Conservation (phyloP, 129 eudicot species). For the Ambrosia trifida region DNA sequence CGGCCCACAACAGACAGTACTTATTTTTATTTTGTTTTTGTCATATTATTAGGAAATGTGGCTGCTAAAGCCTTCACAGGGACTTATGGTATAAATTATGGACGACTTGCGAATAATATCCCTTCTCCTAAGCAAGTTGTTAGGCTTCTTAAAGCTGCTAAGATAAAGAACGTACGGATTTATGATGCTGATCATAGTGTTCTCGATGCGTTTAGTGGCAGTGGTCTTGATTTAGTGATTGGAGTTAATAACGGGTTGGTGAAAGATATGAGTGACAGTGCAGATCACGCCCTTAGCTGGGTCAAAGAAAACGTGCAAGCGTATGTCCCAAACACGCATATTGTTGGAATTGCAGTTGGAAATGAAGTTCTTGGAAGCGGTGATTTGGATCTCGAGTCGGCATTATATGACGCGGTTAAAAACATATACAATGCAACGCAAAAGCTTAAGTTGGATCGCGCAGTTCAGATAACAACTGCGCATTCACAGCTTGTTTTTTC, state of each 20-base stretch:
- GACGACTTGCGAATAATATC: constrained; percentile 84
- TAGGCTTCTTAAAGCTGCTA: constrained; percentile 65
- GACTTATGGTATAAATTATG: constrained; percentile 92
- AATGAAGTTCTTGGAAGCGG: constrained; percentile 72
- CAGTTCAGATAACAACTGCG: constrained; percentile 75
- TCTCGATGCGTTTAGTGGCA: constrained; percentile 77
- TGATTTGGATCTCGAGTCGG: constrained; percentile 52
- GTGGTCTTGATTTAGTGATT: constrained; percentile 85
- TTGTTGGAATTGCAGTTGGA: constrained; percentile 85
- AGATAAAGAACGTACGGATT: constrained; percentile 81
- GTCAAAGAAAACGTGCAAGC: constrained; percentile 73
- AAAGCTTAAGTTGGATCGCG: constrained; percentile 42
- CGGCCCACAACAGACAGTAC: too few species aligned
- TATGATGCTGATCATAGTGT: constrained; percentile 75
- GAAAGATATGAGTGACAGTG: constrained; percentile 60
- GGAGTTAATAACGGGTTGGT: constrained; percentile 73
- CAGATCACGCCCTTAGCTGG: constrained; percentile 83
- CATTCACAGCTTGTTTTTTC: constrained; percentile 78
- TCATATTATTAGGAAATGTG: constrained; percentile 34
- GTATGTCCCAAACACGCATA: constrained; percentile 60
- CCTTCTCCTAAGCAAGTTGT: constrained; percentile 91
- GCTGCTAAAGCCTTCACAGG: constrained; percentile 70
- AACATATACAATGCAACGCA: constrained; percentile 83
- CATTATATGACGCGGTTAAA: constrained; percentile 63
- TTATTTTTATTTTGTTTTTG: background rate